Evolutionary conservation across 1,284 basidiomycete genomes (phyloP).

Genomic region (Melampsora larici-populina): DNA sequence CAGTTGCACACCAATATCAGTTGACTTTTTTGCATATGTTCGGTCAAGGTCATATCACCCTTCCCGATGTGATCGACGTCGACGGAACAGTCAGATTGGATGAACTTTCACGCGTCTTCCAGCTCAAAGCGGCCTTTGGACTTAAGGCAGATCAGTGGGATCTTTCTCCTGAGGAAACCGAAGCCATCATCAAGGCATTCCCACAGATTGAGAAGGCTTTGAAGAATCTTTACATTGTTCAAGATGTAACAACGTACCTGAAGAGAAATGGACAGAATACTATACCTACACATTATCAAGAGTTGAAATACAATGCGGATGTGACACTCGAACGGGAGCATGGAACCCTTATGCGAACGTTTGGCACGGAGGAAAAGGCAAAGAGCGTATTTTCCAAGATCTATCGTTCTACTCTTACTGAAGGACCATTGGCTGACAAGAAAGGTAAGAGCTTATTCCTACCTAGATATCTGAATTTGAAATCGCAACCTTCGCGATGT

Average conservation of each 20-base stretch:
- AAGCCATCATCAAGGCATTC: background rate
- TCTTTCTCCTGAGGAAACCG: background rate
- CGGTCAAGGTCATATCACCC: background rate
- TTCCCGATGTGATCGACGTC: background rate
- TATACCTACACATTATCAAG: background rate
- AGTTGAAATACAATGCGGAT: background rate
- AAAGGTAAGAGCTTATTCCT: background rate
- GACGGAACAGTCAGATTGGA: no score
- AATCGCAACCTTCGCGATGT: background rate
- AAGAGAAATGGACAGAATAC: background rate
- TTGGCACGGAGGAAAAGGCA: background rate
- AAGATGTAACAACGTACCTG: background rate
- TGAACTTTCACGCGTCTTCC: no score
- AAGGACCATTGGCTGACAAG: slow-evolving; percentile 1
- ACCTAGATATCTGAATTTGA: background rate
- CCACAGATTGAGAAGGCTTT: background rate
- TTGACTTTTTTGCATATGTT: background rate
- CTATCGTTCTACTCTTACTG: background rate
- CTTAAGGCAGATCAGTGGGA: background rate
- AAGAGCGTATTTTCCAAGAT: background rate
- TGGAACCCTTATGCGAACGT: background rate
- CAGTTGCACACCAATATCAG: background rate
- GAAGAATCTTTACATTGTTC: background rate
- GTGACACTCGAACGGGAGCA: background rate
- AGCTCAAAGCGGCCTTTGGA: background rate